These are phyloP conservation scores for Pseudogymnoascus sp. DNA, from an alignment of 2,329 filamentous ascomycete genomes.

Conservation along the genomic window DNA sequence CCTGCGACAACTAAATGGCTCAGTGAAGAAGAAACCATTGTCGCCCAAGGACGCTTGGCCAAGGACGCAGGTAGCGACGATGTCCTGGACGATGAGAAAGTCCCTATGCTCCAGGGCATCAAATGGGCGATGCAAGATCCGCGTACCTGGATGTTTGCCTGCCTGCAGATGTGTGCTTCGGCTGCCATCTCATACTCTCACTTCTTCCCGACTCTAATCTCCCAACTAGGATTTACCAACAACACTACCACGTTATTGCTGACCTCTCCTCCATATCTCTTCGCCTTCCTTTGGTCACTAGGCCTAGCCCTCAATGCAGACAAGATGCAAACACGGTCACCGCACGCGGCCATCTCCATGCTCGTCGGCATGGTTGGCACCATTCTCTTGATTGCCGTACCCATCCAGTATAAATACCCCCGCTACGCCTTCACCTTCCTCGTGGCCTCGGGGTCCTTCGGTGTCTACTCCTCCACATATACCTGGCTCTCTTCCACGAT, in stretches of 20 bases:
- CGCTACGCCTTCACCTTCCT: constrained; percentile 14
- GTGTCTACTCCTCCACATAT: constrained; percentile 14
- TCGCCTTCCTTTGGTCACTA: constrained; percentile 11
- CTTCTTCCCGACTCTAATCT: constrained; percentile 13
- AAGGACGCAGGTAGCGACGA: not conserved
- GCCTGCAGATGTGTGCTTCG: not conserved
- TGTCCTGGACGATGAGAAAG: not conserved
- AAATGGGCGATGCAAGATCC: not conserved
- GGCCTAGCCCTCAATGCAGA: constrained; percentile 10
- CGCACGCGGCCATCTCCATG: constrained; percentile 15
- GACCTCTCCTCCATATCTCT: constrained; percentile 10
- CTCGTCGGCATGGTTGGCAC: constrained; percentile 13
- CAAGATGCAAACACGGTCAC: constrained; percentile 13
- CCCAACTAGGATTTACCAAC: constrained; percentile 11
- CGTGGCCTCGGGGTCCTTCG: constrained; percentile 10
- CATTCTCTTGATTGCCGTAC: not conserved
- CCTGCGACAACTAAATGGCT: constrained; percentile 11
- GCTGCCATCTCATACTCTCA: constrained; percentile 1
- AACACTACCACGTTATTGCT: constrained; percentile 9
- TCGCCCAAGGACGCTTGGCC: constrained; percentile 9
- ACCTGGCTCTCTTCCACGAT: constrained; percentile 12
- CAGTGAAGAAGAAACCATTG: constrained; percentile 10
- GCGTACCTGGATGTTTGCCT: constrained; percentile 5
- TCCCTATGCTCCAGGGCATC: not conserved
- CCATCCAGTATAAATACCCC: constrained; percentile 1